A percentile compares a stretch with the other conserved stretches of the same genome.
Evolutionary conservation across 1,284 basidiomycete species (phyloP).

Genomic region (Fomitopsis pinicola): DNA sequence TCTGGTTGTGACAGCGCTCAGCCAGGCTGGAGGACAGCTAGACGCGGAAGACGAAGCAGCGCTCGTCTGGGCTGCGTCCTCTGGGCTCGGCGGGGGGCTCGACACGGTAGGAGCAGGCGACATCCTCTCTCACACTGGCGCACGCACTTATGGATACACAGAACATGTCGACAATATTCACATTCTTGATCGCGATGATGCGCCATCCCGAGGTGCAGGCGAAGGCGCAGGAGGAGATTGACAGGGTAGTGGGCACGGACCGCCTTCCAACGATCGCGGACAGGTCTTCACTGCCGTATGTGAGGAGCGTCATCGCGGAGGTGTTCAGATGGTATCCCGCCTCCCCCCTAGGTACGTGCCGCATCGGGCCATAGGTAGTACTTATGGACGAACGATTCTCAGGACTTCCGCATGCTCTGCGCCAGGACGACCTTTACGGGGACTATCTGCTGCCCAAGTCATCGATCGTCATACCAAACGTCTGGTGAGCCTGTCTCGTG

Average conservation of each 20-base stretch:
- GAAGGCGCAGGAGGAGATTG: conserved; percentile 29
- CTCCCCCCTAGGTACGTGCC: conserved; percentile 18
- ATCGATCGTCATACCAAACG: conserved; percentile 23
- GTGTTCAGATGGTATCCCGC: conserved; percentile 26
- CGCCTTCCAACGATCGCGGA: conserved; percentile 27
- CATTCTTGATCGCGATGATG: conserved; percentile 28
- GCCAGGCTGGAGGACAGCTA: not conserved
- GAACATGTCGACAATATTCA: conserved; percentile 24
- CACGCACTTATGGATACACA: not conserved
- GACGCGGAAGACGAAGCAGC: not conserved
- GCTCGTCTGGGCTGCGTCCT: not conserved
- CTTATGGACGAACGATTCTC: not conserved
- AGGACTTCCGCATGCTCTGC: conserved; percentile 23
- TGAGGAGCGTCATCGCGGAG: conserved; percentile 27
- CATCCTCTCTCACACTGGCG: not conserved
- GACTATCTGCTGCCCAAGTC: conserved; percentile 26
- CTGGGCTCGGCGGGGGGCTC: conserved; percentile 17
- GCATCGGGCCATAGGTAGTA: not conserved
- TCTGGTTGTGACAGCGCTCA: not conserved
- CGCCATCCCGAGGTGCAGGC: conserved; percentile 26
- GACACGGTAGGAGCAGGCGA: conserved; percentile 21
- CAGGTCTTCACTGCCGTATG: conserved; percentile 25
- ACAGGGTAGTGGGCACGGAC: conserved; percentile 23
- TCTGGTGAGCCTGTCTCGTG: conserved; percentile 11
- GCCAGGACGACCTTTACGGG: conserved; percentile 24